Evolutionary conservation across 176 grass and related monocot species (phyloP).

Genomic region (Calamus simplicifolius): DNA sequence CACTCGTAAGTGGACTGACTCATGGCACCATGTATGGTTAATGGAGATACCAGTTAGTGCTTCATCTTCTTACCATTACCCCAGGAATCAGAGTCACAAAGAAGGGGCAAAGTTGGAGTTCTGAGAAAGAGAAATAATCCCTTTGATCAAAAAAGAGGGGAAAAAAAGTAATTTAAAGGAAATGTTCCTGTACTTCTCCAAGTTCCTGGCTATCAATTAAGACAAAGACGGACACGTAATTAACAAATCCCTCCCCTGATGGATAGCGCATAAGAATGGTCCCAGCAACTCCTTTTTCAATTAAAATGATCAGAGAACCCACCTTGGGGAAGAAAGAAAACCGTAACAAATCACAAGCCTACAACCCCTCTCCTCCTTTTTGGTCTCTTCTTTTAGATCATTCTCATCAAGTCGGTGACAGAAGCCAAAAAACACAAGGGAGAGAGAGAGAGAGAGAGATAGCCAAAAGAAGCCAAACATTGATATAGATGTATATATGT

Average conservation of each 20-base stretch:
- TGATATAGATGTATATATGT: conserved; percentile 17
- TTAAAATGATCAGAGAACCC: conserved; percentile 6
- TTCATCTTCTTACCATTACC: background rate
- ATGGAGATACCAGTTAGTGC: background rate
- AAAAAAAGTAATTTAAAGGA: too few species aligned
- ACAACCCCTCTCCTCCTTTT: conserved; percentile 10
- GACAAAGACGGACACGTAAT: too few species aligned
- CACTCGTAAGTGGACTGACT: conserved; percentile 4
- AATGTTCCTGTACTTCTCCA: too few species aligned
- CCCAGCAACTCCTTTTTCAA: background rate
- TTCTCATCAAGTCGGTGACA: conserved; percentile 11
- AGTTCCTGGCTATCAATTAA: too few species aligned
- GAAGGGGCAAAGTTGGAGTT: too few species aligned
- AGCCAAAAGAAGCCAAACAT: conserved; percentile 20
- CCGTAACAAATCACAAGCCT: background rate
- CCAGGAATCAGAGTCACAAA: background rate
- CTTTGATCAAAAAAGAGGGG: too few species aligned
- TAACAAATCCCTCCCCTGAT: too few species aligned
- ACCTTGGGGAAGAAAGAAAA: conserved; percentile 8
- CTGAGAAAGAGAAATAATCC: too few species aligned
- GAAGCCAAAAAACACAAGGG: background rate
- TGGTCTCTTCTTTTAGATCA: conserved; percentile 23
- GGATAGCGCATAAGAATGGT: too few species aligned
- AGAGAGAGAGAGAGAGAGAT: conserved; percentile 5
- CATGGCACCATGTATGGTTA: conserved; percentile 19